Base-by-base conservation (phyloP, 2,329 filamentous ascomycete species). In the Trichoderma lentiforme region DNA sequence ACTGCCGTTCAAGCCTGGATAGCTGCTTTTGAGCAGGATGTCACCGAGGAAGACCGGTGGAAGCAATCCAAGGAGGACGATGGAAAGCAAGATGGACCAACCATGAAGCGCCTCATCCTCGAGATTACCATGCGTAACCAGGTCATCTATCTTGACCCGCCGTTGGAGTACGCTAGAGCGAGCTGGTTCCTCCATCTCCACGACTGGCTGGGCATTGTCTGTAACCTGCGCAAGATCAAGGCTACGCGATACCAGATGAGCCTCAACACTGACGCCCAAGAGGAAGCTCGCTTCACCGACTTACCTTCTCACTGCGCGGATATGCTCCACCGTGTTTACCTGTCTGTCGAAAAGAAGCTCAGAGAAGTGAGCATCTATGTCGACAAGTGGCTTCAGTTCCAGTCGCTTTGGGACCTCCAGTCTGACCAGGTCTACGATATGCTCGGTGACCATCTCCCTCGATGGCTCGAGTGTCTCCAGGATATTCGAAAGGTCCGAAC, bases 121-220 rank as follows among this genome's bases (percentile, higher is more conserved):
- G 96, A 99, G 80, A 92, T 99, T 70, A 96, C 94, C 6, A 99
- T 99, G 94, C 93, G 93, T 36, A 98, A 98, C 77, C 96, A 99
- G 81, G 92, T 98, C 75, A 97, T 99, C 76, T 97, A 97, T 78
- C 88, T 99, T 30, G 96, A 98, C 68, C 97, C 96, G 4, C 96
- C 96, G 6, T 86, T 98, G 66, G 94, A 97, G 79, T 96, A 91
- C 80, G 95, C 96, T 18, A 90, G 95, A 75, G 95, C 95, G 14
- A 95, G 92, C 79, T 99, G 97, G 96, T 93, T 97, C 79, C 87
- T 92, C 21, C 95, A 98, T 76, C 87, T 99, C 53, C 95, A 98
- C 77, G 89, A 94, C 39, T 99, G 96, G 96, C 88, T 99, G 43
- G 95, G 93, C 51, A 88, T 97, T 72, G 92, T 97, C 58, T 98